phyloP scores from a whole-genome alignment of 192 early-diverging fungal species.

The Backusella mclennaniae region DNA sequence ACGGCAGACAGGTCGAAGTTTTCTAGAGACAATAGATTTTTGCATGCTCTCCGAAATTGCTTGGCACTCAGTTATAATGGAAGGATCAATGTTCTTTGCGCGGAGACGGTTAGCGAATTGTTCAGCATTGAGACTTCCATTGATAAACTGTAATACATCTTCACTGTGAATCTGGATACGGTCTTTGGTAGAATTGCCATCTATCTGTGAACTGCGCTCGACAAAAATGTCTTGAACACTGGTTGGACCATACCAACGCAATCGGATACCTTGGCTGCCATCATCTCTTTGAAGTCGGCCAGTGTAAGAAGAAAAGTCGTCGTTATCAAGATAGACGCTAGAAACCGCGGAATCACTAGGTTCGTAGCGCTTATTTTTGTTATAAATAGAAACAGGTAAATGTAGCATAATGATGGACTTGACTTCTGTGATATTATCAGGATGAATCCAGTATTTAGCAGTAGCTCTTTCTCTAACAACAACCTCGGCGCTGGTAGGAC shows the following conservation, averaged over 20 bases:
- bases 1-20: slow-evolving; percentile 22
- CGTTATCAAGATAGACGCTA: slow-evolving; percentile 34
- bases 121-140: slow-evolving; percentile 23
- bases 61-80: slow-evolving; percentile 53
- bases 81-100: slow-evolving; percentile 62
- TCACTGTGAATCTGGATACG: slow-evolving; percentile 19
- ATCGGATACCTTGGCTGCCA: slow-evolving; percentile 31
- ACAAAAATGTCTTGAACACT: slow-evolving; percentile 21
- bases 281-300: slow-evolving; percentile 33
- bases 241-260: slow-evolving; percentile 33
- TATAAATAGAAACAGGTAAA: slow-evolving; percentile 46
- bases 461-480: slow-evolving; percentile 74
- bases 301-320: slow-evolving; percentile 29
- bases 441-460: slow-evolving; percentile 46
- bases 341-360: slow-evolving; percentile 34
- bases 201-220: slow-evolving; percentile 32
- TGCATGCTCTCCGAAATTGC: slow-evolving; percentile 23
- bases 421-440: slow-evolving; percentile 40
- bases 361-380: slow-evolving; percentile 43
- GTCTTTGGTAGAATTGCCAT: slow-evolving; percentile 31
- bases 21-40: slow-evolving; percentile 27
- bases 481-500: slow-evolving; percentile 23
- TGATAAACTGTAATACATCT: slow-evolving; percentile 19
- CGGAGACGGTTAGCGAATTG: slow-evolving; percentile 64
- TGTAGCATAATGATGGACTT: slow-evolving; percentile 40